phyloP scores from a whole-genome alignment of 768 basidiomycete genomes.

The Leucocoprinus sp. region DNA sequence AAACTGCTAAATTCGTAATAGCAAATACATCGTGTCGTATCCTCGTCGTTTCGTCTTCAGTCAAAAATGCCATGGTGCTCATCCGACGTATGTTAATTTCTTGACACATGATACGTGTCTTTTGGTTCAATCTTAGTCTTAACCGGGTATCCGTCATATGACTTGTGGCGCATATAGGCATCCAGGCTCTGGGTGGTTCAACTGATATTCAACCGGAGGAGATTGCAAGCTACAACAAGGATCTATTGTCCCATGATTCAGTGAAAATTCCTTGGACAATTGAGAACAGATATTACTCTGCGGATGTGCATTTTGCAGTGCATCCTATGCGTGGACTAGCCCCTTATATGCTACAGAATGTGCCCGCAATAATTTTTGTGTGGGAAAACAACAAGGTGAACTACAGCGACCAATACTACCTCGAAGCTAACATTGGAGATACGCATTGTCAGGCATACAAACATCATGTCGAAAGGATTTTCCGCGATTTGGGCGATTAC shows the following conservation, averaged over 20 bases:
- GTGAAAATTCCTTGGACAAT: slow-evolving; percentile 63
- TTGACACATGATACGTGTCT: slow-evolving; percentile 6
- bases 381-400: slow-evolving; percentile 64
- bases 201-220: slow-evolving; percentile 14
- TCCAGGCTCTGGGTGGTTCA: slow-evolving; percentile 4
- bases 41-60: slow-evolving; percentile 22
- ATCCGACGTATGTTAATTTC: slow-evolving; percentile 22
- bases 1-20: slow-evolving; percentile 12
- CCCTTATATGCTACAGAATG: slow-evolving; percentile 31
- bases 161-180: slow-evolving; percentile 7
- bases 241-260: slow-evolving; percentile 8
- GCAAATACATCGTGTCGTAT: slow-evolving; percentile 25
- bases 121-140: slow-evolving; percentile 1
- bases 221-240: not conserved
- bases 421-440: slow-evolving; percentile 1
- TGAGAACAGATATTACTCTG: slow-evolving; percentile 74
- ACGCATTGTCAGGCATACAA: slow-evolving; percentile 42
- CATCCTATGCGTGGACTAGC: slow-evolving; percentile 37
- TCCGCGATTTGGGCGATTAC: slow-evolving; percentile 37
- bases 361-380: slow-evolving; percentile 69
- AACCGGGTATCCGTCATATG: slow-evolving; percentile 11
- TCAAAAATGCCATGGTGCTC: slow-evolving; percentile 21
- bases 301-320: slow-evolving; percentile 60
- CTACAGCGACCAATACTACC: slow-evolving; percentile 9
- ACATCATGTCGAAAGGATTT: slow-evolving; percentile 44